phyloP scores from a whole-genome alignment of 345 rosid species.

The Barbarea vulgaris region DNA sequence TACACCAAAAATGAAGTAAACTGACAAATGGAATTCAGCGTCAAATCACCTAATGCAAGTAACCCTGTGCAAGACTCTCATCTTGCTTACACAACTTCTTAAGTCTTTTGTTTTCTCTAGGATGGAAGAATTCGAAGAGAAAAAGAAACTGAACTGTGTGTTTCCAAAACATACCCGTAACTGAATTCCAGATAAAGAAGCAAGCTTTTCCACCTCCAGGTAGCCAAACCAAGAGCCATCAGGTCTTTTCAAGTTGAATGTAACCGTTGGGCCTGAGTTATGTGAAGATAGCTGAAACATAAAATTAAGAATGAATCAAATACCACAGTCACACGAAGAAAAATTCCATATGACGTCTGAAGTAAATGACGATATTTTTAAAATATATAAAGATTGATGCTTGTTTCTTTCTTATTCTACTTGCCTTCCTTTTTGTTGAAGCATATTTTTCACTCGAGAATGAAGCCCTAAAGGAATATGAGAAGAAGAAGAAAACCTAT shows the following conservation, averaged over 20 bases:
- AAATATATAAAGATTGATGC: background rate
- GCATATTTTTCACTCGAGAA: conserved; percentile 1
- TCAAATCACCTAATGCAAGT: conserved; percentile 5
- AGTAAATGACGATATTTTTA: background rate
- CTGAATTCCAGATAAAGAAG: conserved; percentile 90
- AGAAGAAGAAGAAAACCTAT: background rate
- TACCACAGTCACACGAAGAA: background rate
- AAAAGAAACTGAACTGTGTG: conserved; percentile 10
- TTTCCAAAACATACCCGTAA: conserved; percentile 69
- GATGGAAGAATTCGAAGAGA: background rate
- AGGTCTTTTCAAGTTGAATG: conserved; percentile 88
- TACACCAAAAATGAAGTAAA: conserved; percentile 50
- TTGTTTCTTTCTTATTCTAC: background rate
- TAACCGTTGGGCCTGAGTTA: conserved; percentile 62
- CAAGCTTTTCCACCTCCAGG: conserved; percentile 93
- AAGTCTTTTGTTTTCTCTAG: background rate
- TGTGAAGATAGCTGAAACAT: conserved; percentile 49
- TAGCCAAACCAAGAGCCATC: conserved; percentile 97
- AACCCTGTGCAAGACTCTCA: conserved; percentile 6
- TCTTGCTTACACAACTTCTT: conserved; percentile 1
- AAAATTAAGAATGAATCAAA: conserved; percentile 31
- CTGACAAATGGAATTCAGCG: conserved; percentile 17
- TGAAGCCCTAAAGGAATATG: conserved; percentile 22
- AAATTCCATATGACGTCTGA: background rate
- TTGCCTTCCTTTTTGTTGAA: conserved; percentile 21